Base-by-base conservation (phyloP, 208 protist genomes). In the Crithidia bombi region DNA sequence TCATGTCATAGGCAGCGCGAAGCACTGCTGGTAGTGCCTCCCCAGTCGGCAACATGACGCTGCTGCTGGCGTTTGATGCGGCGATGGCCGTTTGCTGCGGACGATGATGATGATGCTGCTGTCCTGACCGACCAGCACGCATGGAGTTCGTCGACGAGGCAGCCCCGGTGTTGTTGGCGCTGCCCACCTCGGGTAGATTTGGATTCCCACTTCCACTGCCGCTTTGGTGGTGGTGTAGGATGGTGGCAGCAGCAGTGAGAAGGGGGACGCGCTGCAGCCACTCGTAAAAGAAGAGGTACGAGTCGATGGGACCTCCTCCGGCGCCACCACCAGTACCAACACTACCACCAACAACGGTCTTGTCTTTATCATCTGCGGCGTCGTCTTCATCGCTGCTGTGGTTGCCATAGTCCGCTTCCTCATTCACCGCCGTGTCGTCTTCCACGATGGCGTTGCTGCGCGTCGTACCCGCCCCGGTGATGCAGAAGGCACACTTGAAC, bases 1-100 rank as follows among this genome's bases (percentile, higher is more conserved):
- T 65, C 69, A 94, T 69, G 57, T 90, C 85, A 47, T 85, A 88
- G 3, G 85, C 89, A 2, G 81, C 81, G n/a, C 87, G 87, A 67
- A 93, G 62, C 44, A 93, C 87, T 25, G 75, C 69, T 15, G 87
- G 57, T 19, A 93, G 78, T 28, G 65, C 65, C 54, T 90, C 82
- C 5, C 82, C 84, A 10, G 46, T 59, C 1, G 87, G 87, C 25
- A 90, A 32, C 47, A 79, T 36, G 14, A 69, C 50, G 56, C 49
- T 66, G 46, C 49, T 63, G 47, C 49, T 63, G 7, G 21, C 65
- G 55, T 38, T 35, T n/a, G 36, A 7, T 68, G 36, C 28, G 10
- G 32, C 12, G 30, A 15, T 12, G 23, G 51, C n/a, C 7, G 30
- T 5, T 23, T 15, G 23, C 50, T 58, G 30, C n/a, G 39, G 33